Base-by-base conservation (phyloP, 2,329 filamentous ascomycete genomes). In the Aspergillus eucalypticola region DNA sequence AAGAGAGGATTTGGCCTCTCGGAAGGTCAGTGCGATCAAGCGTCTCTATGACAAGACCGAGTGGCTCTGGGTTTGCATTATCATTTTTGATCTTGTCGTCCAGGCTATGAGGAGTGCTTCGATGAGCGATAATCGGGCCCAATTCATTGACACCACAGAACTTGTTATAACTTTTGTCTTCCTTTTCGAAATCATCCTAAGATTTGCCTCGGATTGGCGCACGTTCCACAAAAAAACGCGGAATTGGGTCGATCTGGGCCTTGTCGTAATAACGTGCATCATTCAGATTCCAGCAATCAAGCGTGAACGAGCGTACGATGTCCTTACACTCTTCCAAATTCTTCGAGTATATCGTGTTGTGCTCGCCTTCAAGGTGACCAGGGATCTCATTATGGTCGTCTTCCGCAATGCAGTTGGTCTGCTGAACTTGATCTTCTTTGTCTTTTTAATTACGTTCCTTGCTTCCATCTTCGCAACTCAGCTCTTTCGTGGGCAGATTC, bases 371-470 rank as follows among this genome's bases (percentile, higher is more conserved):
- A 88, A 92, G 5, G 86, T 97, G 67, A 99, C 93, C 0, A 84
- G 91, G 64, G 89, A 92, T 64, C 84, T 99, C 56, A 95, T 99
- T 71, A 82, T 83, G 66, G 84, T 96, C 35, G 95, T 99, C 2
- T 84, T 99, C 61, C 90, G 95, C 62, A 98, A 98, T 73, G 89
- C 92, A 4, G 86, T 88, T 48, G 96, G 96, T 90, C 89, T 99
- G 63, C 85, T 90, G 41, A 99, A 99, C 72, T 81, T 99, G 62
- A 96, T 99, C 79, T 81, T 98, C 17, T 99, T 99, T 73, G 92
- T 99, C 70, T 96, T 98, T 72, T 82, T 99, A 54, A 91, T 97
- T 71, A 97, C 93, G 0, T 98, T 96, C 71, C 83, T 99, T 49
- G 90, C 93, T 67, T 90, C 95, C 3, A 96, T 99, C 60, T 92